phyloP scores from a whole-genome alignment of 1,284 basidiomycete genomes.

The Puccinia polysora region DNA sequence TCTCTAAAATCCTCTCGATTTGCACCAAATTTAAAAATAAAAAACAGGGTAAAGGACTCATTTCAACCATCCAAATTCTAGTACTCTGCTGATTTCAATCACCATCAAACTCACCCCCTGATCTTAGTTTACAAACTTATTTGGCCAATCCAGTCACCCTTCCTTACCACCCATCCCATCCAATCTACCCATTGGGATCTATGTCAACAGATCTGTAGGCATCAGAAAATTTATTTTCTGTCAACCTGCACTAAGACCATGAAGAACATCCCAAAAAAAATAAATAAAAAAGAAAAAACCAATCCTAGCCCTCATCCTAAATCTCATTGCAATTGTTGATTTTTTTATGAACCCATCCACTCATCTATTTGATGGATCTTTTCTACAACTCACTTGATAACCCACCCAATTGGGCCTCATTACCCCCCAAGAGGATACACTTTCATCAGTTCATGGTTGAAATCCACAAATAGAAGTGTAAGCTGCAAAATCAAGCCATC shows the following conservation, averaged over 20 bases:
- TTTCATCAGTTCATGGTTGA: slow-evolving; percentile 83
- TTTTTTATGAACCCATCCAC: too few relatives aligned
- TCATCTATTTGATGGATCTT: slow-evolving; percentile 92
- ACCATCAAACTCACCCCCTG: too few relatives aligned
- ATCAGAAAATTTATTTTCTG: slow-evolving; percentile 62
- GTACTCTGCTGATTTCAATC: too few relatives aligned
- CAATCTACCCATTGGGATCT: slow-evolving; percentile 75
- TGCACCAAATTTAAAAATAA: too few relatives aligned
- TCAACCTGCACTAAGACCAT: too few relatives aligned
- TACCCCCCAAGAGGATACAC: slow-evolving; percentile 38
- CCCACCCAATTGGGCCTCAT: not conserved
- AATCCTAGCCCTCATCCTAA: not conserved
- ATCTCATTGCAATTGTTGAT: too few relatives aligned
- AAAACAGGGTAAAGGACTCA: not conserved
- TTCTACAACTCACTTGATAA: slow-evolving; percentile 58
- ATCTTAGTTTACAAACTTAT: slow-evolving; percentile 23
- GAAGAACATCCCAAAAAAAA: too few relatives aligned
- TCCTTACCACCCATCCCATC: slow-evolving; percentile 45
- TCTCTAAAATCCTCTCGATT: too few relatives aligned
- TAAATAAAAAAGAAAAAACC: too few relatives aligned
- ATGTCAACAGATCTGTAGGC: slow-evolving; percentile 95
- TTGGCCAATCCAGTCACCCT: slow-evolving; percentile 1
- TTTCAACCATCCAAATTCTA: too few relatives aligned
- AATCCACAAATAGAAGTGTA: slow-evolving; percentile 86
- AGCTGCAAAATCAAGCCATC: slow-evolving; percentile 66